Evolutionary conservation across 179 eudicot genomes (phyloP).

Genomic region (Heliamphora pulchella): DNA sequence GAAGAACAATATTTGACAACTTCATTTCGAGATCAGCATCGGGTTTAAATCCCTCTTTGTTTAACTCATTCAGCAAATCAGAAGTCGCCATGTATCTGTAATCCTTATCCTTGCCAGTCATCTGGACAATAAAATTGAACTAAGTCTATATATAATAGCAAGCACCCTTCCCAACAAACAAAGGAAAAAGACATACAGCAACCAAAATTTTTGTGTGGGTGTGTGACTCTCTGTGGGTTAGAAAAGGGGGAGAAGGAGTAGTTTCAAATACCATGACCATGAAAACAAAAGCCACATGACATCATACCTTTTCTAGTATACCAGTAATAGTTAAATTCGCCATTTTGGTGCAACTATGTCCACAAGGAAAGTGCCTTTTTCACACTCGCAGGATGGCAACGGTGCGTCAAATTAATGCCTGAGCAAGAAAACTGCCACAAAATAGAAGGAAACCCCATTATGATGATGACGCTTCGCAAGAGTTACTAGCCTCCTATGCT

Average conservation of each 20-base stretch:
- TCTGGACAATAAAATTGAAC: conserved; percentile 35
- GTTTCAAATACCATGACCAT: neutral
- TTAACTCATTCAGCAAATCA: conserved; percentile 89
- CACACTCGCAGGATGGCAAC: neutral
- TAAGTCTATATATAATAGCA: conserved; percentile 2
- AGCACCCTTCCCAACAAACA: neutral
- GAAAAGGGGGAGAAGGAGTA: too few species aligned
- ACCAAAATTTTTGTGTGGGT: too few species aligned
- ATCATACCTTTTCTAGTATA: conserved; percentile 65
- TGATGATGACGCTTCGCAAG: too few species aligned
- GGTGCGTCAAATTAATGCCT: conserved; percentile 10
- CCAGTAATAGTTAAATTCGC: conserved; percentile 55
- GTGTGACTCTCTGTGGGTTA: too few species aligned
- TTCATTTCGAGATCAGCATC: conserved; percentile 83
- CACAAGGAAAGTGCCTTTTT: neutral
- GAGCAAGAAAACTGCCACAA: conserved; percentile 3
- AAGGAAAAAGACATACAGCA: neutral
- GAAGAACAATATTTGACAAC: conserved; percentile 56
- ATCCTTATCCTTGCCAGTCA: conserved; percentile 99
- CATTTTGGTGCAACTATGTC: conserved; percentile 33
- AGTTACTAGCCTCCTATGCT: too few species aligned
- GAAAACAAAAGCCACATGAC: neutral
- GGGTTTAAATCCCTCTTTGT: conserved; percentile 79
- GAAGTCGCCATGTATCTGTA: conserved; percentile 99
- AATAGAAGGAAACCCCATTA: neutral